phyloP scores from a whole-genome alignment of 306 rosid species.

The Lablab purpureus region DNA sequence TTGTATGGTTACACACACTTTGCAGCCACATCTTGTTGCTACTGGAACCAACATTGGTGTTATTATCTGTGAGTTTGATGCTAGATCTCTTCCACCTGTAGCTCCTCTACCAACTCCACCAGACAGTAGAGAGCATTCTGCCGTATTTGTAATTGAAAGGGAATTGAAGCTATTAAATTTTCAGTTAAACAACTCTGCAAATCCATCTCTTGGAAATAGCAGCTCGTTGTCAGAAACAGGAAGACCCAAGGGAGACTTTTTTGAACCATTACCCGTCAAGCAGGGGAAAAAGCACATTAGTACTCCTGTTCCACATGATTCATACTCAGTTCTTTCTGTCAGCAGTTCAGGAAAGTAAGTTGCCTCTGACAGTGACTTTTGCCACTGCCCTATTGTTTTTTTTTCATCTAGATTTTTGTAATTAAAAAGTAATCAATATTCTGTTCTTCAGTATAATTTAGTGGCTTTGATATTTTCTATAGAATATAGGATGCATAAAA shows the following conservation, averaged over 20 bases:
- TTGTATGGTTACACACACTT: conserved; percentile 92
- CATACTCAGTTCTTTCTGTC: conserved; percentile 92
- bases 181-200: conserved; percentile 88
- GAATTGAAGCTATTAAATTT: conserved; percentile 87
- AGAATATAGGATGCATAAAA: conserved; percentile 10
- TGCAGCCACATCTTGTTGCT: conserved; percentile 99
- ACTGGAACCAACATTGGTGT: conserved; percentile 97
- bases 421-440: conserved; percentile 6
- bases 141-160: conserved; percentile 88
- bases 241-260: conserved; percentile 79
- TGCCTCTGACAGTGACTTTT: conserved; percentile 38
- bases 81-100: conserved; percentile 96
- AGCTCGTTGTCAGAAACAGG: conserved; percentile 88
- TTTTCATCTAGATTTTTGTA: neutral
- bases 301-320: conserved; percentile 98
- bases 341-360: conserved; percentile 99
- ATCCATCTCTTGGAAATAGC: conserved; percentile 96
- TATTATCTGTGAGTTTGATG: conserved; percentile 91
- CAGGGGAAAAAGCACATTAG: conserved; percentile 93
- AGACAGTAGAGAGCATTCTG: conserved; percentile 93
- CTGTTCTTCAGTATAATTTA: conserved; percentile 27
- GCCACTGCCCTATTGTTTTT: conserved; percentile 4
- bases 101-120: conserved; percentile 90
- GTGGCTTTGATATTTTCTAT: conserved; percentile 32
- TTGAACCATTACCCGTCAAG: conserved; percentile 88